Conservation (phyloP, 495 filamentous ascomycete species). For the Rhizodiscina lignyota region DNA sequence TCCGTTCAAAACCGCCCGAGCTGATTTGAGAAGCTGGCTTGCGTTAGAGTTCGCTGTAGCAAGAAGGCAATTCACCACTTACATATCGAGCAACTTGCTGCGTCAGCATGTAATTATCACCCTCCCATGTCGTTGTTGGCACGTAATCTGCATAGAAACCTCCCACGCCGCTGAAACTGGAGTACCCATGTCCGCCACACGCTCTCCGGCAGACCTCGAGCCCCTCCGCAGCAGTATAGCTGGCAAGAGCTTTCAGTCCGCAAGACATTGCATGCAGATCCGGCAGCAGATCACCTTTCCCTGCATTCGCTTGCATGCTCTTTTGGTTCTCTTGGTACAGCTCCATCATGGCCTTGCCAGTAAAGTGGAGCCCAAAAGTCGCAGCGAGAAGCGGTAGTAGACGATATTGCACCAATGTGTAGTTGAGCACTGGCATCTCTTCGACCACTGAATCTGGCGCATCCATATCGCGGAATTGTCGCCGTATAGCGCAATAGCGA, state of each 20-base stretch:
- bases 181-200: conserved; percentile 62
- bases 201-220: conserved; percentile 55
- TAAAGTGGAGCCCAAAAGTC: conserved; percentile 63
- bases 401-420: conserved; percentile 61
- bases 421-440: conserved; percentile 57
- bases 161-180: conserved; percentile 50
- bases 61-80: no score
- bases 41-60: no score
- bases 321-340: conserved; percentile 50
- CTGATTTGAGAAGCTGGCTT: conserved; percentile 37
- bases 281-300: conserved; percentile 40
- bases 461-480: conserved; percentile 58
- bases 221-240: conserved; percentile 49
- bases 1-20: no score
- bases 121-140: conserved; percentile 50
- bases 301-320: conserved; percentile 33
- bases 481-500: conserved; percentile 48
- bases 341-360: conserved; percentile 49
- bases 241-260: conserved; percentile 53
- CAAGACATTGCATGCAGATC: conserved; percentile 62
- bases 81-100: conserved; percentile 62
- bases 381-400: conserved; percentile 51
- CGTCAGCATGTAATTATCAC: conserved; percentile 66
- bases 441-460: conserved; percentile 30
- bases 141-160: conserved; percentile 52